Evolutionary conservation across 1,139 yeast genomes (phyloP).

Genomic region (Yamadazyma conglobata): DNA sequence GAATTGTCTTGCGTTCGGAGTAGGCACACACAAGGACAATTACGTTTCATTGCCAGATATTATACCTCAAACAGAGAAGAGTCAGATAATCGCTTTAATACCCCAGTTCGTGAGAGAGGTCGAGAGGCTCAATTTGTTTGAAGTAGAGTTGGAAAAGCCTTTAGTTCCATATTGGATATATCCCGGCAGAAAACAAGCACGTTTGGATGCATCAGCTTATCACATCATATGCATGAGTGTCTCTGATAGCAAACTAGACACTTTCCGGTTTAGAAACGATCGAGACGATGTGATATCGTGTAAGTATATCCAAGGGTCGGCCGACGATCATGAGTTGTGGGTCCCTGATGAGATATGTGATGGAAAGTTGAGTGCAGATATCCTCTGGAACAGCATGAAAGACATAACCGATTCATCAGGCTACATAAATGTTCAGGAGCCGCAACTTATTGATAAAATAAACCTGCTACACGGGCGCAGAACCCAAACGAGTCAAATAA

Average conservation of each 20-base stretch:
- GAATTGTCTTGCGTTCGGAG: slow-evolving; percentile 49
- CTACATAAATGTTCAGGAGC: slow-evolving; percentile 32
- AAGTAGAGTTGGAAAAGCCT: slow-evolving; percentile 41
- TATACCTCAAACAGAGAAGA: slow-evolving; percentile 58
- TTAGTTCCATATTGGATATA: slow-evolving; percentile 70
- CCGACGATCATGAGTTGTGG: slow-evolving; percentile 93
- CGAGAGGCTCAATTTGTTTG: slow-evolving; percentile 32
- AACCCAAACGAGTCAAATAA: slow-evolving; percentile 2
- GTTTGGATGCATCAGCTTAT: slow-evolving; percentile 9
- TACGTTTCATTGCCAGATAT: slow-evolving; percentile 44
- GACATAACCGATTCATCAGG: slow-evolving; percentile 27
- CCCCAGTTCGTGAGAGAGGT: slow-evolving; percentile 50
- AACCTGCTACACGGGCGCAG: slow-evolving; percentile 13
- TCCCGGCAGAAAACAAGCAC: slow-evolving; percentile 38
- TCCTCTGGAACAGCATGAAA: slow-evolving; percentile 52
- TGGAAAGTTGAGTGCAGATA: slow-evolving; percentile 45
- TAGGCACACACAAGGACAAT: slow-evolving; percentile 10
- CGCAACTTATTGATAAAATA: slow-evolving; percentile 17
- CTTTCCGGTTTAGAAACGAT: slow-evolving; percentile 38
- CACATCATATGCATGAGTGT: slow-evolving; percentile 57
- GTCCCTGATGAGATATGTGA: slow-evolving; percentile 39
- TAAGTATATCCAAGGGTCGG: slow-evolving; percentile 83
- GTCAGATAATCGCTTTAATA: slow-evolving; percentile 47
- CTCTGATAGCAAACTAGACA: slow-evolving; percentile 33
- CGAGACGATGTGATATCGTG: slow-evolving; percentile 15